Base-by-base conservation (phyloP, 371 early-diverging fungal species). In the Nematocida sp. region DNA sequence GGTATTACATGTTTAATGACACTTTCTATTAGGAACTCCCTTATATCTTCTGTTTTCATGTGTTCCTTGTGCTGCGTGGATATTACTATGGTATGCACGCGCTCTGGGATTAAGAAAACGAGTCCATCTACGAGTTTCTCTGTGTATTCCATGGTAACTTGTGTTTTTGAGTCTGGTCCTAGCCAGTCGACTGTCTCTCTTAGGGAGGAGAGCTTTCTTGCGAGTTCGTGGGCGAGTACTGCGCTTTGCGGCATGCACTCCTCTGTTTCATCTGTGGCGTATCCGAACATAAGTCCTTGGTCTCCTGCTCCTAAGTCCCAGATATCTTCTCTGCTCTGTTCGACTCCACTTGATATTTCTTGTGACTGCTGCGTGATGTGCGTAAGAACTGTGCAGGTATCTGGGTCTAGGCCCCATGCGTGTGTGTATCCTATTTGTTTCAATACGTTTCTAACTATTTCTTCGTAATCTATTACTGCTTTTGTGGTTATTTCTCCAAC, bases 401-500 rank as follows among this genome's bases (percentile, higher is more conserved):
- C 94, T 90, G 93, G 94, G 86, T 97, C 81, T 45, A 82, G 77
- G 11, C 95, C 95, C 79, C 77, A 55, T 1, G 84, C 77, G 86
- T 90, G 88, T 85, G 94, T 93, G 85, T 96, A 97, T 79, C 97
- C 97, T 80, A 95, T 94, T 80, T 92, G 88, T 89, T 91, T 92
- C 87, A 97, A 89, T 82, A 93, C 89, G 82, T 91, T 87, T 87
- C 94, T 90, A 84, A 93, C 91, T 81, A 95, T 90, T 88, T 91
- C 90, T 87, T 94, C 95, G 89, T 91, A 93, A 87, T 97, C 94
- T 61, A 95, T 86, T 68, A 82, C 38, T 78, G 95, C 95, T 87
- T 90, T 91, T 87, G 94, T 94, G 82, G 93, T 92, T 87, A 97
- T 94, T 87, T 97, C 97, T 85, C 97, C 97, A 82, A 94, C 91